Conservation (phyloP, 2,329 filamentous ascomycete genomes). For the Emergomyces orientalis region DNA sequence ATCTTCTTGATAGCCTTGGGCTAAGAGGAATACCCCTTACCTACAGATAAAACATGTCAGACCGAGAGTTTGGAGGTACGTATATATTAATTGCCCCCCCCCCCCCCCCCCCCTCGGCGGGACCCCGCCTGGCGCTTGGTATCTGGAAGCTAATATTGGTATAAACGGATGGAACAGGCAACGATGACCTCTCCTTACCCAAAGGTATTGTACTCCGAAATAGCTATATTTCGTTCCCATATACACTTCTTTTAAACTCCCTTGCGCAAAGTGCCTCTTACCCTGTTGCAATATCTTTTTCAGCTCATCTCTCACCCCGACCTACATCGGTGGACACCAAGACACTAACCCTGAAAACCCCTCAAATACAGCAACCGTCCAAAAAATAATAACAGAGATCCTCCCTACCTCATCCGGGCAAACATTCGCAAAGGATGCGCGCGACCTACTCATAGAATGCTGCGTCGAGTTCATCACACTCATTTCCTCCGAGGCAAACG, state of each 20-base stretch:
- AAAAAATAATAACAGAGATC: slow-evolving; percentile 89
- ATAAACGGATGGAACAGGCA: slow-evolving; percentile 30
- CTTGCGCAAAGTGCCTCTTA: background rate
- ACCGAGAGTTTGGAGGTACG: slow-evolving; percentile 46
- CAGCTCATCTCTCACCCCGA: background rate
- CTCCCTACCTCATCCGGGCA: slow-evolving; percentile 66
- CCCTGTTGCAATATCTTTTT: background rate
- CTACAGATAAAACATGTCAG: slow-evolving; percentile 38
- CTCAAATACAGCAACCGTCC: slow-evolving; percentile 49
- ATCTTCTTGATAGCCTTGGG: no score
- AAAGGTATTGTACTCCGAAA: slow-evolving; percentile 1
- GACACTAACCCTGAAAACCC: background rate
- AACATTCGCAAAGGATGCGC: slow-evolving; percentile 87
- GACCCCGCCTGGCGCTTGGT: no score
- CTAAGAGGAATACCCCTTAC: background rate
- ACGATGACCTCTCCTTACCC: slow-evolving; percentile 45
- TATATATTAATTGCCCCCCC: slow-evolving; percentile 9
- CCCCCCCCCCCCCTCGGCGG: background rate
- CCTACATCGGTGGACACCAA: background rate
- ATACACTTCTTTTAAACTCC: background rate
- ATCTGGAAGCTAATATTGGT: slow-evolving; percentile 5
- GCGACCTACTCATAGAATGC: slow-evolving; percentile 93
- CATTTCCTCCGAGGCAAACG: slow-evolving; percentile 96
- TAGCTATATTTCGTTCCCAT: background rate
- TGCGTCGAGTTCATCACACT: slow-evolving; percentile 99